Evolutionary conservation across 495 filamentous ascomycete species (phyloP).

Genomic region (Neurospora sp.): DNA sequence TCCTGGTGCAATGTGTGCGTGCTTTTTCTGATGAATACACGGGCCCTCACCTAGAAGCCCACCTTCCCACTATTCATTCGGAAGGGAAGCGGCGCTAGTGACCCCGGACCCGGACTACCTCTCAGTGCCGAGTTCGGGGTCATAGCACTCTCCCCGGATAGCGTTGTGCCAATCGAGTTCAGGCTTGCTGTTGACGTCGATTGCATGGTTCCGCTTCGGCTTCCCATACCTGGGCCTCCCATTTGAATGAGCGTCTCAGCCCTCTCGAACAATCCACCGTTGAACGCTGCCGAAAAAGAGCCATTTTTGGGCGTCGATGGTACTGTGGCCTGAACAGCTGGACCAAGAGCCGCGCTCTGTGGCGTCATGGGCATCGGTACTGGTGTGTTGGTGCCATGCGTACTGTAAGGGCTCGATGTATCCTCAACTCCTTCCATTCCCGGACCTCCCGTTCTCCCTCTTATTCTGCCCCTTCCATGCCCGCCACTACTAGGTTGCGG

Average conservation of each 20-base stretch:
- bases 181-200: conserved; percentile 28
- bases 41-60: conserved; percentile 14
- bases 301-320: conserved; percentile 67
- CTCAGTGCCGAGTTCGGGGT: conserved; percentile 25
- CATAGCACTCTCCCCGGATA: conserved; percentile 23
- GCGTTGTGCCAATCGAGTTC: conserved; percentile 29
- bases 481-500: conserved; percentile 1
- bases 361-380: conserved; percentile 50
- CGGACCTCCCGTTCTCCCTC: background rate
- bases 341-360: conserved; percentile 75
- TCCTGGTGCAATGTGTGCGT: background rate
- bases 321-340: conserved; percentile 81
- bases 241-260: conserved; percentile 60
- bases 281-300: conserved; percentile 53
- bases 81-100: conserved; percentile 12
- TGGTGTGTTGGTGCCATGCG: conserved; percentile 18
- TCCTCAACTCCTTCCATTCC: conserved; percentile 7
- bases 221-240: conserved; percentile 31
- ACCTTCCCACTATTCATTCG: conserved; percentile 18
- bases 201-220: conserved; percentile 35
- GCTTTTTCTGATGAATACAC: background rate
- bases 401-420: conserved; percentile 22
- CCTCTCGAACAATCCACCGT: conserved; percentile 62
- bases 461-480: background rate
- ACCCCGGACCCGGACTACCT: conserved; percentile 23